These are phyloP conservation scores for Meyerozyma guilliermondii DNA, from an alignment of 1,139 yeast genomes.

Conservation along the genomic window DNA sequence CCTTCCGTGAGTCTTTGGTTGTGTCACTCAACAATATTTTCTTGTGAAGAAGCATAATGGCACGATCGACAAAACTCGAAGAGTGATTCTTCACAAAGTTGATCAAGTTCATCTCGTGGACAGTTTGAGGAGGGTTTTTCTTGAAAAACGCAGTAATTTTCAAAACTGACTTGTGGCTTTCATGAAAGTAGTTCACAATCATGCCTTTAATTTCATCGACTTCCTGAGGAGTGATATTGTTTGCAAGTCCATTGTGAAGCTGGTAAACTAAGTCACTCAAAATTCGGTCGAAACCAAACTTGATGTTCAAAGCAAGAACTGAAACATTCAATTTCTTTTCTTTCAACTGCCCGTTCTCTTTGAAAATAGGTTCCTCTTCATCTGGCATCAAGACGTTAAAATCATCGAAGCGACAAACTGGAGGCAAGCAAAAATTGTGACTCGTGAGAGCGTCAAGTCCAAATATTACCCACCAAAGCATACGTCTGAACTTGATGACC, in stretches of 20 bases:
- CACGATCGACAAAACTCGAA: constrained; percentile 54
- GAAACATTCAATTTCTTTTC: constrained; percentile 30
- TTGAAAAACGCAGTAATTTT: constrained; percentile 14
- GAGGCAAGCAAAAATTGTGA: constrained; percentile 53
- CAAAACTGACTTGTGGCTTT: constrained; percentile 41
- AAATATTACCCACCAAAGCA: constrained; percentile 64
- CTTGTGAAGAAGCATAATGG: constrained; percentile 50
- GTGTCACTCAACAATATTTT: constrained; percentile 38
- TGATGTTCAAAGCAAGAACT: constrained; percentile 44
- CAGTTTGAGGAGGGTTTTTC: constrained; percentile 19
- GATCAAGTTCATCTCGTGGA: constrained; percentile 42
- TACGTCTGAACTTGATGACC: constrained; percentile 47
- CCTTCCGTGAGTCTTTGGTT: constrained; percentile 3
- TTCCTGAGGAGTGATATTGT: constrained; percentile 32
- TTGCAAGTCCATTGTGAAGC: constrained; percentile 35
- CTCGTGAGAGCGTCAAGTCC: constrained; percentile 56
- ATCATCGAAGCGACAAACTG: constrained; percentile 49
- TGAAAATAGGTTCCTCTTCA: constrained; percentile 36
- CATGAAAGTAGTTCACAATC: constrained; percentile 45
- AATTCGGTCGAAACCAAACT: constrained; percentile 47
- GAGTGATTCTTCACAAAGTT: constrained; percentile 46
- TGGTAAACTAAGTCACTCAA: constrained; percentile 48
- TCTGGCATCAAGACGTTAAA: constrained; percentile 54
- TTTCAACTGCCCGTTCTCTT: constrained; percentile 17
- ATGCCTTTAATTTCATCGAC: constrained; percentile 41